Base-by-base conservation (phyloP, 306 rosid species). In the Acacia melanoxylon region DNA sequence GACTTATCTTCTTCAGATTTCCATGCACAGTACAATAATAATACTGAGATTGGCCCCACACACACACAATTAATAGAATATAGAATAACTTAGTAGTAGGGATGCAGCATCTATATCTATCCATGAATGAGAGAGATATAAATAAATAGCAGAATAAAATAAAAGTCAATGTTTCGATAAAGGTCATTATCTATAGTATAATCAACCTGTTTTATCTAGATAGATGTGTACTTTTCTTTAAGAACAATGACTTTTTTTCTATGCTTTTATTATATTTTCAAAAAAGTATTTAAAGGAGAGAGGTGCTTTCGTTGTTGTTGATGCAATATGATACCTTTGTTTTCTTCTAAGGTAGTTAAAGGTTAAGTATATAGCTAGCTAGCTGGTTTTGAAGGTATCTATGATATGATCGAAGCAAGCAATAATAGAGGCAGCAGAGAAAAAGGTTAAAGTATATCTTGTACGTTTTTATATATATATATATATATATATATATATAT, bases 321-420 rank as follows among this genome's bases (percentile, higher is more conserved):
- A 20, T 51, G 76, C 54, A 14, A 48, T 48, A 48, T 13, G 31
- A 72, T 59, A 67, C 81, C 44, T 72, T 83, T 82, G 82, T 82
- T 85, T 86, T 84, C 85, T 87, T 88, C 85, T 51, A 81, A 81
- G 81, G 88, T 70, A 88, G 85, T 69, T 85, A 83, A 81, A 88
- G 87, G 78, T 80, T 71, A 66, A 63, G 72, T 2, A 46, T 3
- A 37, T 37, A 37, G 41, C 41, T 37, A 37, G 41, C 41, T 37
- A 58, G 16, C 14, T 19, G 41, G 63, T 37, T 65, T 69, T 41
- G 72, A 77, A 79, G 72, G 82, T 61, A 80, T 74, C 46, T 46
- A 41, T 63, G 41, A 63, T 68, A 68, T 84, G 89, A 89, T 86
- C 87, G 58, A 67, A 83, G 86, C 86, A 85, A 24, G 86, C 94